Percentiles rank a stretch among this genome's conserved stretches.
Evolutionary conservation across 306 rosid species (phyloP).

Genomic region (Rosa lucieae): DNA sequence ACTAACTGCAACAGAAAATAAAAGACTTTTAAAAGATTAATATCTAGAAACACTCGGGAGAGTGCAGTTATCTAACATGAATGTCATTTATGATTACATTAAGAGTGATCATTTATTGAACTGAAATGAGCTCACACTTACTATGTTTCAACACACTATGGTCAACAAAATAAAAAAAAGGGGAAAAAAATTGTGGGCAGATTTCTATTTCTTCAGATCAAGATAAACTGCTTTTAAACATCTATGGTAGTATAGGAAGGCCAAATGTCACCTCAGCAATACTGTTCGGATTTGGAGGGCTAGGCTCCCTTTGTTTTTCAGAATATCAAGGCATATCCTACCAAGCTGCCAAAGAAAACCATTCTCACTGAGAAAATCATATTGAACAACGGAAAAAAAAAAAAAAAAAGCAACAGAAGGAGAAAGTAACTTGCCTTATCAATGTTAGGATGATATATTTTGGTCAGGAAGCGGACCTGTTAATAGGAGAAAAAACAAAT

Average conservation of each 20-base stretch:
- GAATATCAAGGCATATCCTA: conserved; percentile 37
- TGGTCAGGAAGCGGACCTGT: conserved; percentile 43
- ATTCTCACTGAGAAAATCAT: conserved; percentile 3
- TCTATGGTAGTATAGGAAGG: neutral
- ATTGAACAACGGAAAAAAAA: neutral
- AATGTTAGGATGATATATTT: conserved; percentile 46
- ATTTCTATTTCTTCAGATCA: neutral
- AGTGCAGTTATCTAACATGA: too few relatives aligned
- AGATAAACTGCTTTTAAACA: neutral
- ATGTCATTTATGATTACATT: too few relatives aligned
- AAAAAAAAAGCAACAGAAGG: conserved; percentile 1
- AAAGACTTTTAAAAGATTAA: too few relatives aligned
- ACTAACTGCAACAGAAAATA: too few relatives aligned
- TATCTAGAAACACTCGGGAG: too few relatives aligned
- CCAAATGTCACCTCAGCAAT: conserved; percentile 30
- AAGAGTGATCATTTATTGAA: too few relatives aligned
- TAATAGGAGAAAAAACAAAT: neutral
- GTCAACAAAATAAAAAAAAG: too few relatives aligned
- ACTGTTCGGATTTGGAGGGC: conserved; percentile 41
- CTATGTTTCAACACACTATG: too few relatives aligned
- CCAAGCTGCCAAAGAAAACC: conserved; percentile 29
- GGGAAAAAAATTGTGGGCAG: neutral
- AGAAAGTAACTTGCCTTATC: conserved; percentile 34
- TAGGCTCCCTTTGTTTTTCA: conserved; percentile 39
- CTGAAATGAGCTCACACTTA: too few relatives aligned